Percentiles rank a stretch among this genome's conserved stretches.
Conservation (phyloP, 2,329 filamentous ascomycete species). For the Venturia nashicola region DNA sequence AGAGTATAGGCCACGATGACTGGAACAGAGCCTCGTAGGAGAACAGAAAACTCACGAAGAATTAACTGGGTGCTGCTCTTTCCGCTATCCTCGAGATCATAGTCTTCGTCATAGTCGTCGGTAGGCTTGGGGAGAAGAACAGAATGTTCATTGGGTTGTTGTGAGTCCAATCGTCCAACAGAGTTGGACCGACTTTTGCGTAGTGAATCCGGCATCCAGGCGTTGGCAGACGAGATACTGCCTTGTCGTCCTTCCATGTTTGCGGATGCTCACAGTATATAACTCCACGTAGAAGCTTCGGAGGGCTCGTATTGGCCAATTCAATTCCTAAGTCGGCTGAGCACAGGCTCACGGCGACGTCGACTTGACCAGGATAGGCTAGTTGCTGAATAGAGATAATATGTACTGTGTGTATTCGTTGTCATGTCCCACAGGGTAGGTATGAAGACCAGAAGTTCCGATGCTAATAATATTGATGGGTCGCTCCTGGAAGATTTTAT, state of each 20-base stretch:
- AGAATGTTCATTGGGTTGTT: conserved; percentile 27
- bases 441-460: background rate
- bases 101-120: conserved; percentile 24
- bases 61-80: conserved; percentile 23
- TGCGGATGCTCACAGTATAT: background rate
- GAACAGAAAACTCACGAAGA: conserved; percentile 50
- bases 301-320: background rate
- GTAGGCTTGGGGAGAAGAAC: conserved; percentile 30
- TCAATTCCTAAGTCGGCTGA: background rate
- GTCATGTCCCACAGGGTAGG: background rate
- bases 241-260: conserved; percentile 18
- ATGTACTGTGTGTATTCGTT: background rate
- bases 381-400: background rate
- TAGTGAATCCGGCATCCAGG: conserved; percentile 17
- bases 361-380: background rate
- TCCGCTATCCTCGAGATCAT: conserved; percentile 20
- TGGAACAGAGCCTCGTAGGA: conserved; percentile 58
- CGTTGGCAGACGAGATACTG: conserved; percentile 13
- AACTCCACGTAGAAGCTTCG: background rate
- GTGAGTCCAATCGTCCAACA: background rate
- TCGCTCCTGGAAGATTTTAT: background rate
- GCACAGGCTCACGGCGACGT: background rate
- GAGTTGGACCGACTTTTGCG: conserved; percentile 9
- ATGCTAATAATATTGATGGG: background rate
- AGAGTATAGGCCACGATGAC: conserved; percentile 77